Percentiles rank a stretch among this genome's conserved stretches.
Evolutionary conservation across 495 filamentous ascomycete genomes (phyloP).

Genomic region (Tuber umbilicatum): DNA sequence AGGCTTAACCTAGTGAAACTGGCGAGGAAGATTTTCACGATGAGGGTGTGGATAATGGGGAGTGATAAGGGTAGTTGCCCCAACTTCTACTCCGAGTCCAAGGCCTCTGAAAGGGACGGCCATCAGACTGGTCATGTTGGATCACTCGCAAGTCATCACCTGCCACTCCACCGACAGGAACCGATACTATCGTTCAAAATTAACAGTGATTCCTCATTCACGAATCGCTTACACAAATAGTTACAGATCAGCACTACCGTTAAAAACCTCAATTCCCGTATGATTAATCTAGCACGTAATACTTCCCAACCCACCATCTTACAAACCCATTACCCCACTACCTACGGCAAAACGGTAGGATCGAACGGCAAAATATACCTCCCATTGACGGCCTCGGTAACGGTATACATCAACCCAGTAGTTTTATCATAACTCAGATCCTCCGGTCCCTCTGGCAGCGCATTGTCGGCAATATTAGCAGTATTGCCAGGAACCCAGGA

Average conservation of each 20-base stretch:
- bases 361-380: slow-evolving; percentile 19
- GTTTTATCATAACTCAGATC: slow-evolving; percentile 37
- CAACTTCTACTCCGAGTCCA: not conserved
- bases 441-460: slow-evolving; percentile 24
- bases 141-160: not conserved
- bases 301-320: not conserved
- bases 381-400: slow-evolving; percentile 23
- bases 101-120: not conserved
- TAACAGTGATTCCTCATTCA: not conserved
- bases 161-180: not conserved
- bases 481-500: slow-evolving; percentile 17
- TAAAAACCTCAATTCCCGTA: not conserved
- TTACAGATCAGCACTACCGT: not conserved
- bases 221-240: not conserved
- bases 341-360: not conserved
- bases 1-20: not conserved
- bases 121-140: not conserved
- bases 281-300: not conserved
- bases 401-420: slow-evolving; percentile 20
- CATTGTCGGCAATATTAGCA: not conserved
- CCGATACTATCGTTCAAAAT: not conserved
- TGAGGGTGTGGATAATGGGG: not conserved
- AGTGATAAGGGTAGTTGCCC: not conserved
- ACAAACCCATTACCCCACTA: not conserved
- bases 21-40: not conserved